phyloP scores from a whole-genome alignment of 208 protist species.

The Lotmaria passim region DNA sequence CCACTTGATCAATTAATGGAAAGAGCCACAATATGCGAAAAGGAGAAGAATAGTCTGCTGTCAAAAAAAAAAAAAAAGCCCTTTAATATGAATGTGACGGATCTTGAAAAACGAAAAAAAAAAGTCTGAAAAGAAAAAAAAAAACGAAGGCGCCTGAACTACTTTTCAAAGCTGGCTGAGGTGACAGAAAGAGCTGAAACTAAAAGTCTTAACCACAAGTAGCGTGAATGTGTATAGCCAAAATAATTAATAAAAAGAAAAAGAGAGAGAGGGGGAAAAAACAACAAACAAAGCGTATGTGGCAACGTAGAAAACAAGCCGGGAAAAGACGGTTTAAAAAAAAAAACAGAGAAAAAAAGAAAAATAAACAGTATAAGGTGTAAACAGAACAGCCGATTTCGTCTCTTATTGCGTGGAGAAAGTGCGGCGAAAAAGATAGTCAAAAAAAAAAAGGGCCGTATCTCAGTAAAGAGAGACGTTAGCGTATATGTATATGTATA shows the following conservation, averaged over 20 bases:
- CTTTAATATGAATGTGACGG: slow-evolving; percentile 1
- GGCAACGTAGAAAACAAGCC: background rate
- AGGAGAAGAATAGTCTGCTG: too few relatives aligned
- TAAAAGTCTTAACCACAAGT: background rate
- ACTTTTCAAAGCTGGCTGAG: too few relatives aligned
- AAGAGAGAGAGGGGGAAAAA: background rate
- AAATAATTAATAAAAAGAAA: background rate
- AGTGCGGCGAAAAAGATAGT: background rate
- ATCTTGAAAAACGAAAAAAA: too few relatives aligned
- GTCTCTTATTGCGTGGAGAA: background rate
- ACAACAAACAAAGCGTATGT: background rate
- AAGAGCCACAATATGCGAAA: too few relatives aligned
- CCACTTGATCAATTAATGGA: too few relatives aligned
- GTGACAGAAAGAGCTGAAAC: background rate
- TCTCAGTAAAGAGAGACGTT: background rate
- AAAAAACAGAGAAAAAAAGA: slow-evolving; percentile 7
- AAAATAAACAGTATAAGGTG: background rate
- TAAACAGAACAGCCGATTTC: too few relatives aligned
- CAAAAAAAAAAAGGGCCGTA: background rate
- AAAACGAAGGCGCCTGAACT: background rate
- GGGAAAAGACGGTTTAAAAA: background rate
- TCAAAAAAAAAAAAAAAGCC: slow-evolving; percentile 12
- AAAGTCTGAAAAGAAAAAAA: background rate
- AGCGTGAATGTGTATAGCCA: background rate
- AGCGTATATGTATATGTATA: background rate